These are phyloP conservation scores for Calonectria pteridis DNA, from an alignment of 2,329 filamentous ascomycete genomes.

Conservation along the genomic window DNA sequence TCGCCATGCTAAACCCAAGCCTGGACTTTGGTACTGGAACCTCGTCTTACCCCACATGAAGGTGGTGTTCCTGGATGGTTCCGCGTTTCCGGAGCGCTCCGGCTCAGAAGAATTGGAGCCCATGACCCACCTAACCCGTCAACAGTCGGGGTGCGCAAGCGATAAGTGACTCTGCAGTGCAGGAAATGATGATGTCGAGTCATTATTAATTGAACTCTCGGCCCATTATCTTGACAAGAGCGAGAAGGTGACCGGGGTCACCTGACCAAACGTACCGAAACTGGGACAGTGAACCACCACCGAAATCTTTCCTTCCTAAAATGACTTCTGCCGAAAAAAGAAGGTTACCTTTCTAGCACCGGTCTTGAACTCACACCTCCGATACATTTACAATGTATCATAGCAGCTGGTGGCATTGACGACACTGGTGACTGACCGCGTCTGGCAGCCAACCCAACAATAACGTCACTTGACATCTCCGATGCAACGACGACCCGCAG, in stretches of 20 bases:
- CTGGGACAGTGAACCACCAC: neutral
- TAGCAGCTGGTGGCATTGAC: no score
- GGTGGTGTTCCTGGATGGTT: neutral
- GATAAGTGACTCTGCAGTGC: neutral
- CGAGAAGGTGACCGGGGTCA: neutral
- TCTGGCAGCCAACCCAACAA: no score
- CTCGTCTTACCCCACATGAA: neutral
- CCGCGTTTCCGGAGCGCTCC: neutral
- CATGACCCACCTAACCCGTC: neutral
- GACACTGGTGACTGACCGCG: no score
- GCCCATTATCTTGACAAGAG: neutral
- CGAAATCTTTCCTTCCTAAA: neutral
- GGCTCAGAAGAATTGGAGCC: neutral
- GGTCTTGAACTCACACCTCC: neutral
- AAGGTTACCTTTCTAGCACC: no score
- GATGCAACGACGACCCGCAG: no score
- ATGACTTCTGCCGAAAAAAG: no score
- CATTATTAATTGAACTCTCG: neutral
- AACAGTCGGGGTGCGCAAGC: neutral
- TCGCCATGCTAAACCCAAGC: neutral
- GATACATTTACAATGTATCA: neutral
- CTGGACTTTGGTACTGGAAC: no score
- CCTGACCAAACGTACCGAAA: neutral
- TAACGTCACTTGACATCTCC: no score
- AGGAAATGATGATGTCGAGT: neutral